These are phyloP conservation scores for Astrephomene gubernaculifera DNA, from an alignment of 139 green algal genomes.

Conservation along the genomic window DNA sequence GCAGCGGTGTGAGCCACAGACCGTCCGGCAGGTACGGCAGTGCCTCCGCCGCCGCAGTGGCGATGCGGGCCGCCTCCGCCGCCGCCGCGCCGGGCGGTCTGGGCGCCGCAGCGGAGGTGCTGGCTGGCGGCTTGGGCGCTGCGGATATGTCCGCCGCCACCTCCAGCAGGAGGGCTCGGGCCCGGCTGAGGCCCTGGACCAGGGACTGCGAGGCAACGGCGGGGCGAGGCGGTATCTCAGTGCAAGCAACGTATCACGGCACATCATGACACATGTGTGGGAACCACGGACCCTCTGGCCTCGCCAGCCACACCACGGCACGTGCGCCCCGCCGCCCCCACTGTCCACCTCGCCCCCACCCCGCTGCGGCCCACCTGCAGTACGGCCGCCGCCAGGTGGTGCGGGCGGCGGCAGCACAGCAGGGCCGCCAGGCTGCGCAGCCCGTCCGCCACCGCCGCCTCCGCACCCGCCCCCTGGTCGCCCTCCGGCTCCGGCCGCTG, in stretches of 20 bases:
- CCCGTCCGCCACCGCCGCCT: constrained; percentile 4
- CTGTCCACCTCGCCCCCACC: not conserved
- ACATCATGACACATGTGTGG: no score
- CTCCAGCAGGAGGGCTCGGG: not conserved
- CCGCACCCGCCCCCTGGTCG: not conserved
- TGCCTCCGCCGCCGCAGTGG: not conserved
- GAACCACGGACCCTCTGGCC: not conserved
- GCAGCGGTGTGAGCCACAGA: not conserved
- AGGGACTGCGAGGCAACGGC: not conserved
- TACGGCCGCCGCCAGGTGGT: constrained; percentile 10
- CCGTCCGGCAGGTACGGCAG: not conserved
- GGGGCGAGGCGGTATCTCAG: not conserved
- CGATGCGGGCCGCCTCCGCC: not conserved
- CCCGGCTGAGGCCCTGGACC: not conserved
- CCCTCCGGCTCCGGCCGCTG: not conserved
- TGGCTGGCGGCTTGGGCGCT: not conserved
- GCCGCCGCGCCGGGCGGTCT: not conserved
- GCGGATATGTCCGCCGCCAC: not conserved
- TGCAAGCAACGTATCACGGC: no score
- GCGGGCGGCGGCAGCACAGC: not conserved
- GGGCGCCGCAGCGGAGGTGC: not conserved
- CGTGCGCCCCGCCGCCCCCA: not conserved
- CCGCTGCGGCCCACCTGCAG: not conserved
- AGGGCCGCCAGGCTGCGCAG: not conserved
- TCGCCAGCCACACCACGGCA: not conserved